Percentiles rank a stretch among this genome's conserved stretches.
Conservation (phyloP, 345 rosid species). For the Aegle marmelos region DNA sequence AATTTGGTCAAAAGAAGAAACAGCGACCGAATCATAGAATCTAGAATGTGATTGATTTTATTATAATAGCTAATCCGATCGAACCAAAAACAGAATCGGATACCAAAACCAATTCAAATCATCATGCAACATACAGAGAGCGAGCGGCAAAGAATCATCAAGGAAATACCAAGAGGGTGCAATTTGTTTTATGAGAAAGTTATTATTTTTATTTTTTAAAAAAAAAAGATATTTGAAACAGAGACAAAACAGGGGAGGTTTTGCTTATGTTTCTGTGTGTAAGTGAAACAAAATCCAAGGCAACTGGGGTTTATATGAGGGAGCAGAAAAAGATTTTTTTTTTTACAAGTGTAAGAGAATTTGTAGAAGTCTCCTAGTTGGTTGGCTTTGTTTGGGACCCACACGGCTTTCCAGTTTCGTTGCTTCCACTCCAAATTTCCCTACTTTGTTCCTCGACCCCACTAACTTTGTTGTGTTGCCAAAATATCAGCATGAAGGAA, state of each 20-base stretch:
- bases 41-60: slow-evolving; percentile 7
- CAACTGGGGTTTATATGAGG: slow-evolving; percentile 9
- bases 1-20: slow-evolving; percentile 23
- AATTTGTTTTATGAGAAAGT: not conserved
- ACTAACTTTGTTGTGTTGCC: not conserved
- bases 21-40: slow-evolving; percentile 26
- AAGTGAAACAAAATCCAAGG: slow-evolving; percentile 11
- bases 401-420: slow-evolving; percentile 30
- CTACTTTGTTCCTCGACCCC: not conserved
- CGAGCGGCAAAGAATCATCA: slow-evolving; percentile 18
- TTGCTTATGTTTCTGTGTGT: not conserved
- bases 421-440: slow-evolving; percentile 39
- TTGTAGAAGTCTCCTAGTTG: slow-evolving; percentile 26
- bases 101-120: slow-evolving; percentile 24
- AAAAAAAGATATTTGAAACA: not conserved
- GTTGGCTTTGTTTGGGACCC: slow-evolving; percentile 36
- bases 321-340: slow-evolving; percentile 19
- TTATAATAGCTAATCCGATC: slow-evolving; percentile 32
- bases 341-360: slow-evolving; percentile 9
- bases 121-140: slow-evolving; percentile 23
- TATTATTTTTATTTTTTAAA: not conserved
- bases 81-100: slow-evolving; percentile 47
- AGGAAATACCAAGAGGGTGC: slow-evolving; percentile 5
- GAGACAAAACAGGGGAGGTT: slow-evolving; percentile 12
- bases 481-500: too few relatives aligned